phyloP scores from a whole-genome alignment of 2,329 filamentous ascomycete genomes.

The Ophiostoma novo-ulmi region DNA sequence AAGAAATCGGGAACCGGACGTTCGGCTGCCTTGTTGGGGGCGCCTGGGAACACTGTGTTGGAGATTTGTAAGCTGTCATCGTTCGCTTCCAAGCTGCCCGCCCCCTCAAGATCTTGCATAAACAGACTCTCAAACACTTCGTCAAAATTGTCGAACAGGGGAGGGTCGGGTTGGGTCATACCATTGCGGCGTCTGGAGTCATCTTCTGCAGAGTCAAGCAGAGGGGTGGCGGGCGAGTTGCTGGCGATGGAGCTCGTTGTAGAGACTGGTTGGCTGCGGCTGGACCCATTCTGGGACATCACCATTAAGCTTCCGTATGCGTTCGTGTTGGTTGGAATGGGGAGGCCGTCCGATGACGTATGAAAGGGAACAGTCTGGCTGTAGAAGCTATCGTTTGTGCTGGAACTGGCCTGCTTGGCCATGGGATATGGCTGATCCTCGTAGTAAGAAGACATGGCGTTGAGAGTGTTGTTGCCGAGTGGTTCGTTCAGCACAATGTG shows the following conservation, averaged over 20 bases:
- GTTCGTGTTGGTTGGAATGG: slow-evolving; percentile 24
- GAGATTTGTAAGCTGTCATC: slow-evolving; percentile 63
- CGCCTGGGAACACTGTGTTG: slow-evolving; percentile 51
- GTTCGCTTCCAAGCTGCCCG: slow-evolving; percentile 31
- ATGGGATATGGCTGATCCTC: slow-evolving; percentile 33
- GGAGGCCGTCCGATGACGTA: slow-evolving; percentile 26
- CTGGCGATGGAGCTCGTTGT: slow-evolving; percentile 54
- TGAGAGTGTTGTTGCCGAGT: slow-evolving; percentile 43
- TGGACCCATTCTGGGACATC: slow-evolving; percentile 36
- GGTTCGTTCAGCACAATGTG: slow-evolving; percentile 53
- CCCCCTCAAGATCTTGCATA: slow-evolving; percentile 12
- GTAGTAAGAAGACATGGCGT: slow-evolving; percentile 37
- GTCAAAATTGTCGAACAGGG: background rate
- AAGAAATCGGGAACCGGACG: slow-evolving; percentile 83
- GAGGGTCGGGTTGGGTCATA: slow-evolving; percentile 37
- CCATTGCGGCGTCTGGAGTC: slow-evolving; percentile 50
- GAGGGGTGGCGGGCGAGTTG: slow-evolving; percentile 57
- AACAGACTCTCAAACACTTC: slow-evolving; percentile 18
- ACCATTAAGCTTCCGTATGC: slow-evolving; percentile 41
- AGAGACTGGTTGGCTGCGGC: slow-evolving; percentile 48
- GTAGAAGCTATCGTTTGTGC: slow-evolving; percentile 35
- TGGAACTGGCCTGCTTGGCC: slow-evolving; percentile 39
- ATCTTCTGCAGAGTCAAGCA: slow-evolving; percentile 44
- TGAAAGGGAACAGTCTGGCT: slow-evolving; percentile 32
- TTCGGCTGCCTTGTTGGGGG: slow-evolving; percentile 66